Conservation (phyloP, 179 eudicot genomes). For the Gypsophila paniculata region DNA sequence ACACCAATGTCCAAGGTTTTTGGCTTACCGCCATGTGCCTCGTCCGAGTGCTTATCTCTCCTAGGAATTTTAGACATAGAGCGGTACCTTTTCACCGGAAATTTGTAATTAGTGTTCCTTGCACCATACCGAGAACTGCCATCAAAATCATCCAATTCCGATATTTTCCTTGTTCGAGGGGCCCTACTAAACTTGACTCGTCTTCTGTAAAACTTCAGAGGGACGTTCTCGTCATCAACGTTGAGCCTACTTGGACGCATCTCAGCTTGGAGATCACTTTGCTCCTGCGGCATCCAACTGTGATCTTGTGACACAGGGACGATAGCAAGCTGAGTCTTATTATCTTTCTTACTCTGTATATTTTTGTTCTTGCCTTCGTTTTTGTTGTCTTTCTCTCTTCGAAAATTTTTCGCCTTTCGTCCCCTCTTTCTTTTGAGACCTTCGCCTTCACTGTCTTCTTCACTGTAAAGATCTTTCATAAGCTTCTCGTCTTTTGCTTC, state of each 20-base stretch:
- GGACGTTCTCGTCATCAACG: slow-evolving; percentile 39
- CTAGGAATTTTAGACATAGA: slow-evolving; percentile 16
- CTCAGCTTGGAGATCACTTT: slow-evolving; percentile 42
- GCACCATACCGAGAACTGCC: slow-evolving; percentile 13
- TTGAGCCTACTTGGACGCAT: slow-evolving; percentile 32
- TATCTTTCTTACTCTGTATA: slow-evolving; percentile 17
- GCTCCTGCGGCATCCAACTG: slow-evolving; percentile 27
- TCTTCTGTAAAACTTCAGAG: slow-evolving; percentile 29
- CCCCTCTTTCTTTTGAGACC: slow-evolving; percentile 24
- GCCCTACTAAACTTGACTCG: slow-evolving; percentile 19
- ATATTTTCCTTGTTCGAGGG: slow-evolving; percentile 25
- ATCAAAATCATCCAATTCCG: slow-evolving; percentile 35
- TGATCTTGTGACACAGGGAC: slow-evolving; percentile 30
- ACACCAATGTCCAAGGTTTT: slow-evolving; percentile 48
- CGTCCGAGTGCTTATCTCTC: slow-evolving; percentile 30
- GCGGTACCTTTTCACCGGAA: slow-evolving; percentile 18
- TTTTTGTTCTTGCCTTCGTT: not conserved
- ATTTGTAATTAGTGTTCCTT: slow-evolving; percentile 18
- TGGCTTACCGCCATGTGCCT: slow-evolving; percentile 27
- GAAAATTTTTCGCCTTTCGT: slow-evolving; percentile 10
- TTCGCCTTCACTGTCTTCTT: slow-evolving; percentile 14
- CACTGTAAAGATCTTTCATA: slow-evolving; percentile 27
- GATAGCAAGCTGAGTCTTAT: slow-evolving; percentile 36
- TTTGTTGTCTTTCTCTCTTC: slow-evolving; percentile 15
- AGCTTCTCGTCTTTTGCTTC: slow-evolving; percentile 32